Evolutionary conservation across 805 yeast species (phyloP), one percentile per base, ranked within the genome.

Genomic region (Candida arabinofermentans): DNA sequence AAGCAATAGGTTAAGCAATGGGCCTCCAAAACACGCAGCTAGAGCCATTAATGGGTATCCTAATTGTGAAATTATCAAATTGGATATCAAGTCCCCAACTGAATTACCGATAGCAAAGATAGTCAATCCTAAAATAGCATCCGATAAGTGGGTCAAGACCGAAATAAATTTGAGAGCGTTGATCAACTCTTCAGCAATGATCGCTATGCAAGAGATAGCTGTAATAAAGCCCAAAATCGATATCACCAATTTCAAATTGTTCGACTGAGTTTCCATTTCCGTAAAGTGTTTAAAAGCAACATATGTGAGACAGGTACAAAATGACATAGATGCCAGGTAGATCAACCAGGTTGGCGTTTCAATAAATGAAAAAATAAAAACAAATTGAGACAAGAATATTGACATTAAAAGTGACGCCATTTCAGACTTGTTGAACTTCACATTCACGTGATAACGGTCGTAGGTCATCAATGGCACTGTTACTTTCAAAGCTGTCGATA

Each of bases 11-110:
- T 89, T 83, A 32, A 93, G 60, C 43, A 91, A 64, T 0, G 98
- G 98, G 1, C 96, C 88, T 0, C 97, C 98, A 59, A 90, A 84
- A 56, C 98, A 90, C 0, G 97, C 96, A 23, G 93, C 86, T n/a
- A 93, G 69, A 0, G 97, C 97, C 85, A 91, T 85, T 35, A 84
- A 72, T 0, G 96, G 86, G 65, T 78, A 81, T 0, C 96, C 96
- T 72, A 86, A 75, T 43, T 69, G 69, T 0, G 96, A 89, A 21
- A 91, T 77, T 0, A 95, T 83, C 27, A 83, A 60, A 51, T 91
- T 88, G 0, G 96, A 83, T 1, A 90, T 80, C 36, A 90, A 66
- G 57, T 91, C 99, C 5, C 98, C 97, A 6, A 86, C 66, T 1
- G 96, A 90, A 60, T 91, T 93, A 4, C 99, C 98, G 44, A 91